Conservation (phyloP, 1,284 basidiomycete genomes). For the Malassezia restricta region DNA sequence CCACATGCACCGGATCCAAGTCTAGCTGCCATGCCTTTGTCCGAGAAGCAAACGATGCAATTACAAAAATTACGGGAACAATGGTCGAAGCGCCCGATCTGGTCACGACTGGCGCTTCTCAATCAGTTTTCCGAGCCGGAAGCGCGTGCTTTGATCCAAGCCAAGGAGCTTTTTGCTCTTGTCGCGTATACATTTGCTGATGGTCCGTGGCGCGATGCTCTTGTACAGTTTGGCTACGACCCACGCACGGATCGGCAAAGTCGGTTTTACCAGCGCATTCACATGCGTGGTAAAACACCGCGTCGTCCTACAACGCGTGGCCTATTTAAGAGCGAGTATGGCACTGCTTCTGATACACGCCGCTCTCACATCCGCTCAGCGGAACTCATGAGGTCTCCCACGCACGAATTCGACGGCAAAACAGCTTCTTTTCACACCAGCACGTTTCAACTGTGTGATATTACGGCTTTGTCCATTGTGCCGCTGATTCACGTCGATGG, state of each 20-base stretch:
- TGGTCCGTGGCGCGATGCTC: constrained; percentile 81
- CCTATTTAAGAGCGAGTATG: constrained; percentile 6
- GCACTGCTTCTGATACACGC: not conserved
- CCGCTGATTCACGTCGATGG: constrained; percentile 21
- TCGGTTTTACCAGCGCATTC: constrained; percentile 50
- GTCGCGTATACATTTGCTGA: constrained; percentile 73
- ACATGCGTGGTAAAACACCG: constrained; percentile 17
- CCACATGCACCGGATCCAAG: constrained; percentile 1
- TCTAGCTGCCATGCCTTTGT: not conserved
- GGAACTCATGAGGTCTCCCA: constrained; percentile 43
- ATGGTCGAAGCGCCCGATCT: constrained; percentile 62
- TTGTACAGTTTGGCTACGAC: constrained; percentile 78
- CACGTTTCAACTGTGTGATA: constrained; percentile 85
- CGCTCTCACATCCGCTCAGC: not conserved
- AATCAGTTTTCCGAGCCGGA: constrained; percentile 67
- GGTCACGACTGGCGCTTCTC: constrained; percentile 70
- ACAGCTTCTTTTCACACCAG: constrained; percentile 64
- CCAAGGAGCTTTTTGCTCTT: constrained; percentile 49
- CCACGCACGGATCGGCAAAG: constrained; percentile 61
- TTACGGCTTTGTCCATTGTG: constrained; percentile 59
- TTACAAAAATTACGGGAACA: constrained; percentile 28
- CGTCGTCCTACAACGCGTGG: constrained; percentile 2
- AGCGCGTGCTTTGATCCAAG: constrained; percentile 56
- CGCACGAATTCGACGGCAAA: constrained; percentile 79
- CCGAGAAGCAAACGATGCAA: constrained; percentile 6